A percentile compares a stretch with the other conserved stretches of the same genome.
These are phyloP conservation scores for Dendrobium officinale DNA, from an alignment of 106 monocot genomes.

Conservation along the genomic window DNA sequence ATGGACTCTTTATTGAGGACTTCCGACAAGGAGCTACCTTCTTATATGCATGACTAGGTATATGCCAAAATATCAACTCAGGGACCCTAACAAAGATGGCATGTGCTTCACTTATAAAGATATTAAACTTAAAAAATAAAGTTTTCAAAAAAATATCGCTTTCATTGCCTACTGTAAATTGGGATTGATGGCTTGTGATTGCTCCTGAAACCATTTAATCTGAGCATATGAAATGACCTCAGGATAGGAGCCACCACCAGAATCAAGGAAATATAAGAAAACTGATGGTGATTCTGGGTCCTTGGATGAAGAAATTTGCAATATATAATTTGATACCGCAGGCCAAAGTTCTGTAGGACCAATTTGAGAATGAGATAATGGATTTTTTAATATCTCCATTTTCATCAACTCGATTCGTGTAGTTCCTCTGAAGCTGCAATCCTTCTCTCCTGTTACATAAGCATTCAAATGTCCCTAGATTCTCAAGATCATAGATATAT, in stretches of 20 bases:
- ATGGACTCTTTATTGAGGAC: slow-evolving; percentile 39
- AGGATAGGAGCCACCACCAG: slow-evolving; percentile 89
- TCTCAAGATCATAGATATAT: neutral
- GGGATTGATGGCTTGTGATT: slow-evolving; percentile 53
- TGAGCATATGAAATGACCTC: slow-evolving; percentile 83
- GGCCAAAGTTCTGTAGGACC: slow-evolving; percentile 84
- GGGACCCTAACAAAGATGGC: slow-evolving; percentile 39
- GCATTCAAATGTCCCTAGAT: neutral
- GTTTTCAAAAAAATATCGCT: neutral
- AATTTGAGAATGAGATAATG: slow-evolving; percentile 37
- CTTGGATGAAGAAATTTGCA: slow-evolving; percentile 51
- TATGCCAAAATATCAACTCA: slow-evolving; percentile 89
- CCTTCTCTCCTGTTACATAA: slow-evolving; percentile 22
- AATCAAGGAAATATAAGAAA: slow-evolving; percentile 79
- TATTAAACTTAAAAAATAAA: neutral
- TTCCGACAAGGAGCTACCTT: slow-evolving; percentile 48
- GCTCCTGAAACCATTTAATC: slow-evolving; percentile 50
- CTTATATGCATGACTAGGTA: slow-evolving; percentile 71
- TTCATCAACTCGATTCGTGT: slow-evolving; percentile 44
- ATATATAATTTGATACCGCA: slow-evolving; percentile 69
- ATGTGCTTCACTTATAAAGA: neutral
- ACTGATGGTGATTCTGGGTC: slow-evolving; percentile 25
- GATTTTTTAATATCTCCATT: slow-evolving; percentile 37
- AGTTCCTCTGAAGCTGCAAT: slow-evolving; percentile 67
- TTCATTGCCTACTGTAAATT: slow-evolving; percentile 33